Evolutionary conservation across 495 filamentous ascomycete species (phyloP).

Genomic region (Aspergillus panamensis): DNA sequence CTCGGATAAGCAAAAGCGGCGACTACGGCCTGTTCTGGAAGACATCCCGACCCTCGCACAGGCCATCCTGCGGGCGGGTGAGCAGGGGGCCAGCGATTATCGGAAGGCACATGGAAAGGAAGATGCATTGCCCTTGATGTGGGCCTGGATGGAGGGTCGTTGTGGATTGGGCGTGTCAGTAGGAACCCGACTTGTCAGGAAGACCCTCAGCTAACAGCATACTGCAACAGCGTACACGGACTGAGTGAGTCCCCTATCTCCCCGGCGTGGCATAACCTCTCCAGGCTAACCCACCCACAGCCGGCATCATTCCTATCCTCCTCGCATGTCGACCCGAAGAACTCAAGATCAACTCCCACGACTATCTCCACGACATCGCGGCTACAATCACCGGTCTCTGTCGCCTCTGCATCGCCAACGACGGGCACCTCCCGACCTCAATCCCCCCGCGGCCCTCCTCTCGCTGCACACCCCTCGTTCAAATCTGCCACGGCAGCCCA

Average conservation of each 20-base stretch:
- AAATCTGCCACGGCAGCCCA: conserved; percentile 48
- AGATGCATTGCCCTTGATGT: conserved; percentile 45
- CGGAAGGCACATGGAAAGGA: conserved; percentile 28
- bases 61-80: conserved; percentile 35
- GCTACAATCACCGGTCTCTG: conserved; percentile 40
- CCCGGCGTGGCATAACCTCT: not conserved
- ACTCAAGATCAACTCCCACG: conserved; percentile 19
- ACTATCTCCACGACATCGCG: conserved; percentile 36
- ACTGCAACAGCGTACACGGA: conserved; percentile 28
- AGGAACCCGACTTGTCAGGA: not conserved
- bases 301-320: conserved; percentile 44
- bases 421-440: conserved; percentile 41
- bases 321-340: conserved; percentile 35
- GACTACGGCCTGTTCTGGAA: conserved; percentile 25
- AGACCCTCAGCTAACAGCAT: conserved; percentile 3
- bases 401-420: conserved; percentile 30
- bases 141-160: conserved; percentile 41
- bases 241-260: conserved; percentile 26
- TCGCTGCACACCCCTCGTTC: conserved; percentile 34
- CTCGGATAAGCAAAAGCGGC: conserved; percentile 7
- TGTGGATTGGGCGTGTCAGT: conserved; percentile 44
- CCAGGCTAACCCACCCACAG: conserved; percentile 12
- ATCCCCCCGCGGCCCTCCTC: conserved; percentile 20
- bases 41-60: conserved; percentile 32
- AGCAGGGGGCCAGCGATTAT: conserved; percentile 32